A percentile compares a stretch with the other conserved stretches of the same genome.
These are phyloP conservation scores for Neurospora sp. DNA, from an alignment of 495 filamentous ascomycete genomes.

Conservation along the genomic window DNA sequence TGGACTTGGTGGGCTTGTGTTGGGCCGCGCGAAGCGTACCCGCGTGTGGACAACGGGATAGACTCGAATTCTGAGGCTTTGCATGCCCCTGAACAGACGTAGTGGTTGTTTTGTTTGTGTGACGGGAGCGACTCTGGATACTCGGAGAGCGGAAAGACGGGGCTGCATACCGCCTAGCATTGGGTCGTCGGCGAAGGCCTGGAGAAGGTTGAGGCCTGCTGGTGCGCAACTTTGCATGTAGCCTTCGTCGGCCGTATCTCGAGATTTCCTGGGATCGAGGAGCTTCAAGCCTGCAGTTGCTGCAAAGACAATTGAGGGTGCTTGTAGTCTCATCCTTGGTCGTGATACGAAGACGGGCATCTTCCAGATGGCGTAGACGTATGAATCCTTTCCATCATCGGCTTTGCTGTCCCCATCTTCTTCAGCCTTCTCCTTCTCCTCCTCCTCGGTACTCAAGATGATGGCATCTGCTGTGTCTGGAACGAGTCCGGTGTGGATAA, in stretches of 20 bases:
- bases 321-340: constrained; percentile 68
- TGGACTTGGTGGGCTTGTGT: constrained; percentile 51
- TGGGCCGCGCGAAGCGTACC: constrained; percentile 68
- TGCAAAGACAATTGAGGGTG: constrained; percentile 65
- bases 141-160: constrained; percentile 67
- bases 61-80: constrained; percentile 58
- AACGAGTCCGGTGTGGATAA: constrained; percentile 54
- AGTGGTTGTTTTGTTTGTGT: constrained; percentile 41
- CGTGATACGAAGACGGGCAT: constrained; percentile 64
- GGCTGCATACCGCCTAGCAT: constrained; percentile 55
- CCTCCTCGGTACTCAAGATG: constrained; percentile 38
- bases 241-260: constrained; percentile 44
- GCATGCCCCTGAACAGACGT: constrained; percentile 54
- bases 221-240: constrained; percentile 70
- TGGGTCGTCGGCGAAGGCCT: constrained; percentile 64
- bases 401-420: constrained; percentile 8
- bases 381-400: constrained; percentile 21
- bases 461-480: constrained; percentile 51
- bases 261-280: constrained; percentile 37
- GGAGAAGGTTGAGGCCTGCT: constrained; percentile 70
- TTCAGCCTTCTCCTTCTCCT: constrained; percentile 33
- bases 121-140: constrained; percentile 63
- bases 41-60: constrained; percentile 77
- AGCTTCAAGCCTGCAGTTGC: constrained; percentile 61
- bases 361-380: constrained; percentile 73